Base-by-base conservation (phyloP, 176 grass and related monocot species). In the Hyparrhenia diplandra region DNA sequence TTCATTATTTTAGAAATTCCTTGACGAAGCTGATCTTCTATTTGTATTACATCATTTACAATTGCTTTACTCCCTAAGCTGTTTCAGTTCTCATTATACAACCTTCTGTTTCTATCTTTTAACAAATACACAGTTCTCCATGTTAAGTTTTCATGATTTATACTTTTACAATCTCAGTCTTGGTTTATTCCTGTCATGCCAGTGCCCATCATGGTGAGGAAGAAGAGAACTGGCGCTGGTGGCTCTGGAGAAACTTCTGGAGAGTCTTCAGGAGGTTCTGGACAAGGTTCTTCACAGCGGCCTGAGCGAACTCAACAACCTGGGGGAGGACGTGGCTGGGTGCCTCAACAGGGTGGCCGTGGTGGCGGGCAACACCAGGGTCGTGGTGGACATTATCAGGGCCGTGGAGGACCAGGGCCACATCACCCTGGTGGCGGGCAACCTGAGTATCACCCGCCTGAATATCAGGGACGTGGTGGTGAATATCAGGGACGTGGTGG, bases 201-300 rank as follows among this genome's bases (percentile, higher is more conserved):
- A 88, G 83, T 41, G 64, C 52, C 82, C 25, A 47, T 87, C 71
- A 97, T 97, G 94, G 88, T 93, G 89, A 93, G 88, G 86, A 97
- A 97, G 88, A 97, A 91, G 84, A 93, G 86, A 89, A 87, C 81
- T 86, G 90, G 83, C 45, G 85, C 85, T 83, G 43, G 80, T 9
- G 84, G 86, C 2, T 49, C 87, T 70, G 87, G 80, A 34, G 93
- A 89, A 68, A 77, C 74, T 84, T 90, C 87, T 77, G 87, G 72
- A 24, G 73, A 95, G 73, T 51, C 79, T 72, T 77, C 87, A 2
- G 80, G 85, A 63, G 73, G 55, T 85, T 64, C 82, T 29, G 88
- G 87, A 3, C 88, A 80, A 69, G 75, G 83, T 76, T 41, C 88
- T 76, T 41, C 88, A 10, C 94, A 93, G 47, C 80, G 76, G 41